Percentiles rank a stretch among this genome's conserved stretches.
phyloP scores from a whole-genome alignment of 176 grass and related monocot genomes.

The Paspalum vaginatum region DNA sequence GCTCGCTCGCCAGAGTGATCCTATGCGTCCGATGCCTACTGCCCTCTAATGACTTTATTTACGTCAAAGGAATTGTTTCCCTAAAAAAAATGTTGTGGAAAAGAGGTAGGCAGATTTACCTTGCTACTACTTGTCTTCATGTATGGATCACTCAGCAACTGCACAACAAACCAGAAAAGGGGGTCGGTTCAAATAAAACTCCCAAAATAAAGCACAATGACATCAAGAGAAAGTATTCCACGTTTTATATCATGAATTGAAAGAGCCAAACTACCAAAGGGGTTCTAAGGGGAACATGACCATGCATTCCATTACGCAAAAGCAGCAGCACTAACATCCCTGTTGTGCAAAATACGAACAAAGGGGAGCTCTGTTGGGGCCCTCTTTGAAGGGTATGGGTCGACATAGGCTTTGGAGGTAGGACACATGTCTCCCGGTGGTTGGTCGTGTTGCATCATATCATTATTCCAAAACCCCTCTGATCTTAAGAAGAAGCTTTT shows the following conservation, averaged over 20 bases:
- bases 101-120: slow-evolving; percentile 35
- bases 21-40: no score
- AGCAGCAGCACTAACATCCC: slow-evolving; percentile 51
- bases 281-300: slow-evolving; percentile 42
- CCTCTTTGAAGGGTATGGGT: slow-evolving; percentile 29
- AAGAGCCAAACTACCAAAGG: slow-evolving; percentile 40
- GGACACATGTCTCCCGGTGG: slow-evolving; percentile 21
- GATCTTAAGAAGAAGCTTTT: slow-evolving; percentile 14
- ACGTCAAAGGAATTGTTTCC: no score
- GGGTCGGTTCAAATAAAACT: slow-evolving; percentile 32
- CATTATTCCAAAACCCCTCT: not conserved
- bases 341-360: slow-evolving; percentile 53
- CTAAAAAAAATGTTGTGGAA: not conserved
- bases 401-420: slow-evolving; percentile 12
- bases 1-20: no score
- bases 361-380: slow-evolving; percentile 10
- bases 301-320: slow-evolving; percentile 69
- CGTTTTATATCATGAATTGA: slow-evolving; percentile 33
- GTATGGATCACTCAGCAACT: slow-evolving; percentile 94
- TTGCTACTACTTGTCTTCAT: slow-evolving; percentile 75
- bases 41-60: no score
- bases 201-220: slow-evolving; percentile 19
- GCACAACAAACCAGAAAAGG: slow-evolving; percentile 26
- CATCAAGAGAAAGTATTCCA: slow-evolving; percentile 33
- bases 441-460: slow-evolving; percentile 33